phyloP scores from a whole-genome alignment of 148 eudicot species.

The Hydrangea macrophylla region DNA sequence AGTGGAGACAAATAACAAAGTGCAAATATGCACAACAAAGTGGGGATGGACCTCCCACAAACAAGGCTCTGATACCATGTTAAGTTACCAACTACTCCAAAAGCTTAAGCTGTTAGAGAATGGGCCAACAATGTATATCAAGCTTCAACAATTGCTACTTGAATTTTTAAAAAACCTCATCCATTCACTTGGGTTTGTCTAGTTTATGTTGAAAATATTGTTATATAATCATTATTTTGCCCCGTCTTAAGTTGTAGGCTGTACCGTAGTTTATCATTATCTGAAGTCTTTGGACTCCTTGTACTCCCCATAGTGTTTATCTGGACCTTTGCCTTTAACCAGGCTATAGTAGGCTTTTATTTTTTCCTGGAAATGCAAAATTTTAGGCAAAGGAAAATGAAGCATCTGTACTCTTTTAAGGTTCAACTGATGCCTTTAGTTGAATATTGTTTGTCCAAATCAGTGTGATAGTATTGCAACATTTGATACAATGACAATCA shows the following conservation, averaged over 20 bases:
- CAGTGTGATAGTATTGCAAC: conserved; percentile 1
- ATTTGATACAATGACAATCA: not conserved
- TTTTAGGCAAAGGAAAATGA: not conserved
- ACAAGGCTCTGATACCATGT: no score
- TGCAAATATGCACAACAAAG: no score
- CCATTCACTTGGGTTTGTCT: not conserved
- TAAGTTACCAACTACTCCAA: no score
- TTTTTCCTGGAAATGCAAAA: not conserved
- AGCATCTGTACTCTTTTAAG: not conserved
- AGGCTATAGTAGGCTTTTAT: not conserved
- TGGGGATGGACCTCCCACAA: no score
- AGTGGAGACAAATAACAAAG: no score
- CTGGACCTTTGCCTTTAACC: not conserved
- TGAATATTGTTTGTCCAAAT: not conserved
- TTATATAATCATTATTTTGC: not conserved
- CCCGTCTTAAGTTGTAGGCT: not conserved
- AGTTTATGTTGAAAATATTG: no score
- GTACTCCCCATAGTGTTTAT: not conserved
- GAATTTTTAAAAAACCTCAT: not conserved
- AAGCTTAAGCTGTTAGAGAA: no score
- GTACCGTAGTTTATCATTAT: not conserved
- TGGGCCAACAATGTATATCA: no score
- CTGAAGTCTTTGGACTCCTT: not conserved
- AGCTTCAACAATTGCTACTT: no score
- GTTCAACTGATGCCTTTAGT: not conserved